A percentile compares a stretch with the other conserved stretches of the same genome.
Conservation (phyloP, 345 rosid genomes). For the Acer yangbiense region DNA sequence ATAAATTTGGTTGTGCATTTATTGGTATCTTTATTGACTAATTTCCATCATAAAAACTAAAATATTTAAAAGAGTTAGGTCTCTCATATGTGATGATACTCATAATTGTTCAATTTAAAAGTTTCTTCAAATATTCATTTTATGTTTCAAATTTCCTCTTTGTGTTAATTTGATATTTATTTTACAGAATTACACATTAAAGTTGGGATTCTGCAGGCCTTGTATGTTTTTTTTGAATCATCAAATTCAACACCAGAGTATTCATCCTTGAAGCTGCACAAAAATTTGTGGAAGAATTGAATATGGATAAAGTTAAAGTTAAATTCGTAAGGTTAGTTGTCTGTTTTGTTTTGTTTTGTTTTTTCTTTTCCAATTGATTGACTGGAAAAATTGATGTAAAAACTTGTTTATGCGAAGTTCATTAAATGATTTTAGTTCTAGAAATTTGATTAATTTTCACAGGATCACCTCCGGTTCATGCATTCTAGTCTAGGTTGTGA, state of each 20-base stretch:
- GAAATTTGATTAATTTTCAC: not conserved
- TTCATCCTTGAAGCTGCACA: not conserved
- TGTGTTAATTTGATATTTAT: not conserved
- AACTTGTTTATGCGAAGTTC: not conserved
- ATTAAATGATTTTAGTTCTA: not conserved
- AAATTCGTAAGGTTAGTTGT: constrained; percentile 48
- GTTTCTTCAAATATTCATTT: too few species aligned
- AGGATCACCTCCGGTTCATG: not conserved
- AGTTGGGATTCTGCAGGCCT: constrained; percentile 6
- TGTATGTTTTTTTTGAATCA: not conserved
- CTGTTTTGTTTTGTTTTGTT: too few species aligned
- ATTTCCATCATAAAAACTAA: not conserved
- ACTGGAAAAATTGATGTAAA: not conserved
- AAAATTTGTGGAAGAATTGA: constrained; percentile 21
- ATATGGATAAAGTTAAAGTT: constrained; percentile 4
- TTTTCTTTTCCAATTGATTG: too few species aligned
- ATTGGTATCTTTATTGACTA: not conserved
- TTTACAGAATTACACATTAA: not conserved
- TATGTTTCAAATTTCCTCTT: not conserved
- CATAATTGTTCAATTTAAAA: not conserved
- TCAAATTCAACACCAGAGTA: not conserved
- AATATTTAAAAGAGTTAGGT: not conserved
- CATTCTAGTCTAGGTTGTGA: not conserved
- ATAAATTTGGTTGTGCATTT: not conserved
- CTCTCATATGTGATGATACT: not conserved